Percentiles rank a stretch among this genome's conserved stretches.
These are phyloP conservation scores for Colletotrichum cordylinicola DNA, from an alignment of 2,329 filamentous ascomycete species.

Conservation along the genomic window DNA sequence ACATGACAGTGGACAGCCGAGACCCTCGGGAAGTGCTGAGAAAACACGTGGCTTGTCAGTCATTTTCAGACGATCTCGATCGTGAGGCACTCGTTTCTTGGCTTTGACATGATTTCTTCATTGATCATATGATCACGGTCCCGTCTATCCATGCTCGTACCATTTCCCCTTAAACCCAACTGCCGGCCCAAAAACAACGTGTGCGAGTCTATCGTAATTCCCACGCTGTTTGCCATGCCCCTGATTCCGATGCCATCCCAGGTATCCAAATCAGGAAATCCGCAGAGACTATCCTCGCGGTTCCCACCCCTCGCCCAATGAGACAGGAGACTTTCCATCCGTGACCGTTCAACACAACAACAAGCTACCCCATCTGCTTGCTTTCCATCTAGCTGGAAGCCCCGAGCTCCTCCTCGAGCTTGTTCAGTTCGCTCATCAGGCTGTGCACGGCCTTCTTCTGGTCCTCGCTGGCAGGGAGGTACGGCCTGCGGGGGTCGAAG, in stretches of 20 bases:
- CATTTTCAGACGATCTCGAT: neutral
- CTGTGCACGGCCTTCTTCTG: conserved; percentile 46
- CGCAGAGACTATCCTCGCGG: neutral
- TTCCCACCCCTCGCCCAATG: neutral
- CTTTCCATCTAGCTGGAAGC: neutral
- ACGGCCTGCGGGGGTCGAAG: conserved; percentile 66
- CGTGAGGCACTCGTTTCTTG: neutral
- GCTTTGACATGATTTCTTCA: neutral
- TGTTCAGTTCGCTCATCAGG: conserved; percentile 47
- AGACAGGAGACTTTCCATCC: neutral
- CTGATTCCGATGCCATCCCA: neutral
- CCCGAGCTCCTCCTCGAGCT: conserved; percentile 41
- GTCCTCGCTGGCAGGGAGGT: conserved; percentile 52
- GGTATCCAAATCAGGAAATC: neutral
- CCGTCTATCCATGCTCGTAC: neutral
- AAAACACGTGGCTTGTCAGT: neutral
- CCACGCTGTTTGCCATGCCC: neutral
- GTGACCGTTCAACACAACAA: neutral
- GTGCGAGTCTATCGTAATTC: neutral
- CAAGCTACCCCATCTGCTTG: neutral
- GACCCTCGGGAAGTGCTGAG: neutral
- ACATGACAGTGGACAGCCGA: neutral
- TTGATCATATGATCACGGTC: neutral
- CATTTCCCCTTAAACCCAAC: neutral
- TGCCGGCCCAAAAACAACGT: neutral